These are phyloP conservation scores for Gracilaria gracilis DNA, from an alignment of 23 red algal genomes.

Conservation along the genomic window DNA sequence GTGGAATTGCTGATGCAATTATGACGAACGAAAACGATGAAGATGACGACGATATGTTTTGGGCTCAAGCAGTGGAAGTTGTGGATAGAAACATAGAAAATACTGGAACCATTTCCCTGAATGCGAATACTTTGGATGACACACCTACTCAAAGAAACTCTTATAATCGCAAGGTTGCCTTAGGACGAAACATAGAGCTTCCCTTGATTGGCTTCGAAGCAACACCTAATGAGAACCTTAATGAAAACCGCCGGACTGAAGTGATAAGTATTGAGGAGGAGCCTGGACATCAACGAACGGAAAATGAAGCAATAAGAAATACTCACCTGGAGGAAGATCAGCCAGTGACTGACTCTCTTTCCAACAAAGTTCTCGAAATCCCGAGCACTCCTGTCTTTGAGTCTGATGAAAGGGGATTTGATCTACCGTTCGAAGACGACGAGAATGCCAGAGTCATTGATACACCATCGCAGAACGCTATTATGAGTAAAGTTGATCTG, in stretches of 20 bases:
- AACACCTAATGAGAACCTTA: too few relatives aligned
- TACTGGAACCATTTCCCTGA: not conserved
- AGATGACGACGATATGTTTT: conserved; percentile 53
- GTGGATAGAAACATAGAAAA: conserved; percentile 24
- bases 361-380: conserved; percentile 2
- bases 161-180: not conserved
- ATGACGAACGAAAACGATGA: conserved; percentile 3
- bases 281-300: not conserved
- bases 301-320: not conserved
- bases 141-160: not conserved
- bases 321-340: not conserved
- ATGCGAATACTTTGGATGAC: not conserved
- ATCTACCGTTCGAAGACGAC: not conserved
- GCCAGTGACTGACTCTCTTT: not conserved
- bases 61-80: conserved; percentile 35
- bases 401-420: conserved; percentile 1
- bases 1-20: conserved; percentile 47
- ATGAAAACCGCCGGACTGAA: not conserved
- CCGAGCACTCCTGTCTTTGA: conserved; percentile 44
- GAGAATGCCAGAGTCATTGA: not conserved
- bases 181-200: not conserved
- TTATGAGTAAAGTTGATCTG: conserved; percentile 8
- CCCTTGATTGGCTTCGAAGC: not conserved
- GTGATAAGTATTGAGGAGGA: not conserved
- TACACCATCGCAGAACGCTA: not conserved